Evolutionary conservation across 2,329 filamentous ascomycete species (phyloP), one percentile per base, ranked within the genome.

Genomic region (Fusarium buharicum): DNA sequence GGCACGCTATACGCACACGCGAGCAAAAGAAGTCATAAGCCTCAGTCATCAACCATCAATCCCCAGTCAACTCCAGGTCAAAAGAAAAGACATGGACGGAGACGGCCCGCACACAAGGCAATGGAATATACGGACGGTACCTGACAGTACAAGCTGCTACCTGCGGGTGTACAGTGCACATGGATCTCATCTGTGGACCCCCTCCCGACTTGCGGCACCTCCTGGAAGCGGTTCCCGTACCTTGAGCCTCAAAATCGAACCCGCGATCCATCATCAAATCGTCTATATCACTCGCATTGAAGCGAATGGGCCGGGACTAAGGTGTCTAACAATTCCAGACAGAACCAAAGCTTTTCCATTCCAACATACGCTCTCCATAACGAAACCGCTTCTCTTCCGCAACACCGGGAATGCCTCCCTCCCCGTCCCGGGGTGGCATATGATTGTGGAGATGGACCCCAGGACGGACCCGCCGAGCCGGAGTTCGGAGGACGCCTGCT

Each of bases 341-440:
- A 11, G 6, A 18, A 17, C 28, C 36, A 31, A 50, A 13, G 4
- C 13, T 16, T 20, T 17, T n/a, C 10, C 14, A 33, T 22, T 38
- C 6, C 6, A 14, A 27, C 13, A 24, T 12, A 30, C 22, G 7
- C 18, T 20, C 18, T 22, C 33, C 14, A 47, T 28, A 11, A 36
- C 30, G 34, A 64, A 50, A 36, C 56, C 61, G 48, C 28, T 41
- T 50, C 49, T 63, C 56, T 62, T 62, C 61, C 61, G 53, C 45
- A 65, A 39, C 44, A 65, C 61, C 61, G 61, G 61, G 56, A 65
- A 58, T 50, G 52, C 56, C 58, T 64, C 51, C 46, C 54, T 49
- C 52, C 55, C 64, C 62, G 57, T 68, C 45, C 67, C 67, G 67
- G 66, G 52, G 60, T 68, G 64, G 64, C 47, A 57, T 63, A 50